These are phyloP conservation scores for Trametes cinnabarina DNA, from an alignment of 768 basidiomycete genomes.

Conservation along the genomic window DNA sequence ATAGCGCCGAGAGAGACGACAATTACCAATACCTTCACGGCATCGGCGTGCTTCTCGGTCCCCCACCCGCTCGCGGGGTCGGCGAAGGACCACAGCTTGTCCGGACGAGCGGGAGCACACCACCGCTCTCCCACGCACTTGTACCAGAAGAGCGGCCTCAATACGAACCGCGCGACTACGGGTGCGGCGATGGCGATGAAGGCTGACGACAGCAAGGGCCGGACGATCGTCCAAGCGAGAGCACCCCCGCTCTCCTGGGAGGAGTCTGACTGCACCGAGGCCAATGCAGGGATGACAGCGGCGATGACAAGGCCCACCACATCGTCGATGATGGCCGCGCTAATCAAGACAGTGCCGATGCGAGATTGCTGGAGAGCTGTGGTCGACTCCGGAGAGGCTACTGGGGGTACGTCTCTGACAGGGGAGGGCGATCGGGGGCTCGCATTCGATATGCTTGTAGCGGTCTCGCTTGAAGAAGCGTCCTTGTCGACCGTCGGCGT, in stretches of 20 bases:
- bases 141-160: constrained; percentile 24
- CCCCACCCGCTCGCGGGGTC: constrained; percentile 16
- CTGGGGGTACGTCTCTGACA: background rate
- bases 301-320: constrained; percentile 60
- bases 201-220: constrained; percentile 55
- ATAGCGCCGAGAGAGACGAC: constrained; percentile 41
- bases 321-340: constrained; percentile 66
- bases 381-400: background rate
- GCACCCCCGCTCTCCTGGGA: background rate
- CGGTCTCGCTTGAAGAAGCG: background rate
- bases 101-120: constrained; percentile 20
- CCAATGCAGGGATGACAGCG: constrained; percentile 47
- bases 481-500: background rate
- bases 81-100: constrained; percentile 12
- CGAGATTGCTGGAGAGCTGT: constrained; percentile 41
- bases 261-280: constrained; percentile 16
- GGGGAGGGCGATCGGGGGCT: background rate
- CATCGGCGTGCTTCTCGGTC: constrained; percentile 22
- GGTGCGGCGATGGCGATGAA: constrained; percentile 46
- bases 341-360: constrained; percentile 56
- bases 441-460: background rate
- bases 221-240: constrained; percentile 39
- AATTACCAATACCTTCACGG: constrained; percentile 32
- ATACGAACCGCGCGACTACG: constrained; percentile 29
- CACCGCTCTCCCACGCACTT: constrained; percentile 19